These are phyloP conservation scores for Collybia mongolica DNA, from an alignment of 768 basidiomycete genomes.

Conservation along the genomic window DNA sequence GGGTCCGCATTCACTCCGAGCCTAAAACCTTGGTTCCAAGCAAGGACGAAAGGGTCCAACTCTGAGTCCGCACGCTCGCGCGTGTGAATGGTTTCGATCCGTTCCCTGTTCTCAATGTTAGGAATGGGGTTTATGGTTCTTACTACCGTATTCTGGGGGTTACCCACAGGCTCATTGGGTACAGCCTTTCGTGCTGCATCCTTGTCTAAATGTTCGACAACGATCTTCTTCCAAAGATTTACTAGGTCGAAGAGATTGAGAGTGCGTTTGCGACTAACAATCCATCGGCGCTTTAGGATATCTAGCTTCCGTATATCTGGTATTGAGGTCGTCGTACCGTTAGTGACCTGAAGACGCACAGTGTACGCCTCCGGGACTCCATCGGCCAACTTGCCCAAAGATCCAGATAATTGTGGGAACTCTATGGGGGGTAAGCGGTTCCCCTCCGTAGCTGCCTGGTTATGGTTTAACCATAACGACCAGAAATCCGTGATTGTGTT, in stretches of 20 bases:
- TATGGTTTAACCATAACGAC: constrained; percentile 13
- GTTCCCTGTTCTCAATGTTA: no score
- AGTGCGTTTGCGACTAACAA: constrained; percentile 18
- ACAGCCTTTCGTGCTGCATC: not conserved
- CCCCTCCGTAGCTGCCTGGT: not conserved
- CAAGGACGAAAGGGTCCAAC: no score
- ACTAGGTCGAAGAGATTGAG: constrained; percentile 20
- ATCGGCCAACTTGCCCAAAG: not conserved
- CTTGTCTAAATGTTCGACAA: constrained; percentile 10
- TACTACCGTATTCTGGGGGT: no score
- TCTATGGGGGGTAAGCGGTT: not conserved
- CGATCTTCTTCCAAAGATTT: constrained; percentile 22
- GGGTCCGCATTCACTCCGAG: no score
- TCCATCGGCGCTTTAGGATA: constrained; percentile 11
- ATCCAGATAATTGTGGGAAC: not conserved
- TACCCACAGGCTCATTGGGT: no score
- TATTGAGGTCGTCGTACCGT: not conserved
- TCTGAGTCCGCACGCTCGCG: no score
- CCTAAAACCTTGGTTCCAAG: no score
- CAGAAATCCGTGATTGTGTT: constrained; percentile 24
- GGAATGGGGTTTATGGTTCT: no score
- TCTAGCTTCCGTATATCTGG: constrained; percentile 3
- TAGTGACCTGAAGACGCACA: not conserved
- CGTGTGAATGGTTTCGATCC: no score
- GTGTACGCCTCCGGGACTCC: not conserved